These are phyloP conservation scores for Penicillium crystallinum DNA, from an alignment of 495 filamentous ascomycete species.

Conservation along the genomic window DNA sequence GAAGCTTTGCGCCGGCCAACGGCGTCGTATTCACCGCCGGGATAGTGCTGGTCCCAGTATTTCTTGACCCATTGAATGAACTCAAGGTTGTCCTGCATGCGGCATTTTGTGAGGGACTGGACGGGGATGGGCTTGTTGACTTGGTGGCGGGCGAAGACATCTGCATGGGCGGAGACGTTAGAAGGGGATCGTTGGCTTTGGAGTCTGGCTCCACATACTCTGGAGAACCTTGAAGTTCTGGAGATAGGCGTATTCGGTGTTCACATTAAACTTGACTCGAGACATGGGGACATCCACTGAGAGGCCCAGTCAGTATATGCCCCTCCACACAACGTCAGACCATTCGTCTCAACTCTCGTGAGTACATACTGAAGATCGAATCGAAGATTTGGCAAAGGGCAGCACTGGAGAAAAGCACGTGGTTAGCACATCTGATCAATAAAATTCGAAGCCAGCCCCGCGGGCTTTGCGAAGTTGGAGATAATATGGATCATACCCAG, in stretches of 20 bases:
- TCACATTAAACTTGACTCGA: constrained; percentile 96
- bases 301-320: constrained; percentile 16
- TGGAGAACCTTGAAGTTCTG: constrained; percentile 97
- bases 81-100: constrained; percentile 99
- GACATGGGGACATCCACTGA: constrained; percentile 90
- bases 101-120: constrained; percentile 87
- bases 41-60: constrained; percentile 98
- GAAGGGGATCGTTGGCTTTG: not conserved
- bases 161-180: constrained; percentile 37
- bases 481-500: constrained; percentile 63
- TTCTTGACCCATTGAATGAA: constrained; percentile 95
- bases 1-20: constrained; percentile 75
- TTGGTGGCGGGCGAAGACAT: constrained; percentile 74
- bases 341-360: not conserved
- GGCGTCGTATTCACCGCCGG: constrained; percentile 93
- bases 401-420: constrained; percentile 54
- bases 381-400: constrained; percentile 95
- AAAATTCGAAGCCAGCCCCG: not conserved
- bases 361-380: constrained; percentile 77
- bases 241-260: constrained; percentile 93
- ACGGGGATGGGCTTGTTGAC: constrained; percentile 87
- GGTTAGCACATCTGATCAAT: constrained; percentile 17
- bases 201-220: constrained; percentile 52
- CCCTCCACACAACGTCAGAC: not conserved
- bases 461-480: constrained; percentile 1